Percentiles rank a stretch among this genome's conserved stretches.
Evolutionary conservation across 75 land plant species (phyloP).

Genomic region (Larix kaempferi): DNA sequence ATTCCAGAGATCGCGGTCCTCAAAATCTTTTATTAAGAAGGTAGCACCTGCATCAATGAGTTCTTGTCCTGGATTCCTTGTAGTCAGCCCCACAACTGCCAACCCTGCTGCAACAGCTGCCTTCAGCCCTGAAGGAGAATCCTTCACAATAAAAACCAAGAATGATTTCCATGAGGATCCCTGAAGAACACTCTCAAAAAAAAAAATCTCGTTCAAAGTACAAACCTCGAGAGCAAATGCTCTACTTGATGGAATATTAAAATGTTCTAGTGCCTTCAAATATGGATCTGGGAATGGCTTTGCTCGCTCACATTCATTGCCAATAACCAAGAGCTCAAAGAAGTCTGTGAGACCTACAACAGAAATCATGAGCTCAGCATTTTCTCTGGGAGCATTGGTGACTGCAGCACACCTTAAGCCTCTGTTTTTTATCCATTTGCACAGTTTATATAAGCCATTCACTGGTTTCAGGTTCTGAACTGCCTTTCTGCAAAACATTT

Average conservation of each 20-base stretch:
- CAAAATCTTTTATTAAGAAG: constrained; percentile 62
- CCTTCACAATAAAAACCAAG: constrained; percentile 31
- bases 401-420: constrained; percentile 92
- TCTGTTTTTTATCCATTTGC: constrained; percentile 69
- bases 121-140: constrained; percentile 78
- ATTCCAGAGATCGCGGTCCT: constrained; percentile 75
- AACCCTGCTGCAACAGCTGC: constrained; percentile 93
- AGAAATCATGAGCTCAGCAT: constrained; percentile 91
- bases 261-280: constrained; percentile 67
- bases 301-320: constrained; percentile 78
- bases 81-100: constrained; percentile 74
- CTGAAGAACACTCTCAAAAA: neutral
- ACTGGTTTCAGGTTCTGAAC: constrained; percentile 53
- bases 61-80: constrained; percentile 67
- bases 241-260: constrained; percentile 58
- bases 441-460: constrained; percentile 52
- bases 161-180: neutral
- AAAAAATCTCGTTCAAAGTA: neutral
- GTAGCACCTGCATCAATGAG: constrained; percentile 68
- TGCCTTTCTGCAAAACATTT: constrained; percentile 46
- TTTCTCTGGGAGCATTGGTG: constrained; percentile 89
- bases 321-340: constrained; percentile 64
- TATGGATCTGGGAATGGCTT: constrained; percentile 97
- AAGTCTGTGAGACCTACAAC: constrained; percentile 67
- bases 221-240: constrained; percentile 85